These are phyloP conservation scores for Penicillium brevicompactum DNA, from an alignment of 2,329 filamentous ascomycete species.

Conservation along the genomic window DNA sequence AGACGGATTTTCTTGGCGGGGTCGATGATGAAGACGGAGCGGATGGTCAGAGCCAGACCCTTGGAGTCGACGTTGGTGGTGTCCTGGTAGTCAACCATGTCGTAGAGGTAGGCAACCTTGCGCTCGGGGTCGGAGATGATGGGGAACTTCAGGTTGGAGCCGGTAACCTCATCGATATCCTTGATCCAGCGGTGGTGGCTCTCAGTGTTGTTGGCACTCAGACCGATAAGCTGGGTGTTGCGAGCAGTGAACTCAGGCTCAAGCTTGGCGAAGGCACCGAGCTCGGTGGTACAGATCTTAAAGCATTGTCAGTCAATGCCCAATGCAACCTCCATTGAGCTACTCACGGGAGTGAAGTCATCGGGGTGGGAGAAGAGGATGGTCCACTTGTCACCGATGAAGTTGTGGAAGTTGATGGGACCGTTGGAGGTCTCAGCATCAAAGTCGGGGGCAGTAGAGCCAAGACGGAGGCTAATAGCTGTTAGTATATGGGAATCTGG, in stretches of 20 bases:
- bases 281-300: constrained; percentile 86
- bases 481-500: constrained; percentile 12
- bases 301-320: background rate
- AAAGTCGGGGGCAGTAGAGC: constrained; percentile 69
- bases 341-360: constrained; percentile 74
- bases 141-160: constrained; percentile 71
- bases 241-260: constrained; percentile 87
- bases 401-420: constrained; percentile 71
- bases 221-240: constrained; percentile 86
- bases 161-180: constrained; percentile 79
- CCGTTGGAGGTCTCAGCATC: constrained; percentile 68
- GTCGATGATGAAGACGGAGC: constrained; percentile 93
- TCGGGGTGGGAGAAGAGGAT: constrained; percentile 70
- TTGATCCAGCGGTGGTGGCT: constrained; percentile 85
- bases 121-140: constrained; percentile 81
- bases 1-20: constrained; percentile 90
- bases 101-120: constrained; percentile 73
- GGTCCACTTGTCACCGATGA: constrained; percentile 70
- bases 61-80: constrained; percentile 78
- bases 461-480: constrained; percentile 59
- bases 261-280: constrained; percentile 90
- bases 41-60: constrained; percentile 80
- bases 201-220: constrained; percentile 79
- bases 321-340: background rate
- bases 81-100: constrained; percentile 84